These are phyloP conservation scores for Thamnidium elegans DNA, from an alignment of 192 early-diverging fungal species.

Conservation along the genomic window DNA sequence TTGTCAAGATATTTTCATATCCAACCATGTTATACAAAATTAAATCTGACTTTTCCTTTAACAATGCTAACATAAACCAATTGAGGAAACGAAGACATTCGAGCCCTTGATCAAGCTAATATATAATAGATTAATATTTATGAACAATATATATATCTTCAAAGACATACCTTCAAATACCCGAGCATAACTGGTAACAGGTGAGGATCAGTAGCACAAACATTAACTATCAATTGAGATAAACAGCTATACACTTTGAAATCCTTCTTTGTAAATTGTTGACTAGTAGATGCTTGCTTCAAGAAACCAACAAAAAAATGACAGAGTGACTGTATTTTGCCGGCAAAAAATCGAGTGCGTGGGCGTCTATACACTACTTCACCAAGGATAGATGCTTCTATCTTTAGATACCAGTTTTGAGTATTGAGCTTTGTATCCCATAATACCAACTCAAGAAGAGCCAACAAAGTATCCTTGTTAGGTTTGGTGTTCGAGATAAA, in stretches of 20 bases:
- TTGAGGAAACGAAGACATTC: constrained; percentile 39
- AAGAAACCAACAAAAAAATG: constrained; percentile 32
- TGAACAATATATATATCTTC: neutral
- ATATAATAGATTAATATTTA: neutral
- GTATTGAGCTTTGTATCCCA: constrained; percentile 32
- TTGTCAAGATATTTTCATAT: constrained; percentile 35
- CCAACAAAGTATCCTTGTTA: constrained; percentile 38
- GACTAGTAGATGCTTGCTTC: constrained; percentile 24
- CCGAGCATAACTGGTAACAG: constrained; percentile 1
- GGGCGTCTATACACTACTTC: constrained; percentile 15
- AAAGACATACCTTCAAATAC: constrained; percentile 21
- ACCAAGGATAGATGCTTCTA: constrained; percentile 31
- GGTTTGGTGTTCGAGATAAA: constrained; percentile 10
- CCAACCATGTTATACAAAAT: constrained; percentile 28
- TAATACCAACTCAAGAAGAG: constrained; percentile 42
- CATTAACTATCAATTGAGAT: constrained; percentile 34
- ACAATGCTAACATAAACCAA: constrained; percentile 42
- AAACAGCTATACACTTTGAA: constrained; percentile 36
- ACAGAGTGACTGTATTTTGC: constrained; percentile 28
- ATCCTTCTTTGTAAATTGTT: constrained; percentile 41
- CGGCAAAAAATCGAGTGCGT: constrained; percentile 34
- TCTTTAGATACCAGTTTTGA: constrained; percentile 31
- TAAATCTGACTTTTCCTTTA: constrained; percentile 10
- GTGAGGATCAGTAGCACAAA: constrained; percentile 29
- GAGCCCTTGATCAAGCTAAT: constrained; percentile 36